Base-by-base conservation (phyloP, 2,329 filamentous ascomycete genomes). In the Talaromyces sp. region DNA sequence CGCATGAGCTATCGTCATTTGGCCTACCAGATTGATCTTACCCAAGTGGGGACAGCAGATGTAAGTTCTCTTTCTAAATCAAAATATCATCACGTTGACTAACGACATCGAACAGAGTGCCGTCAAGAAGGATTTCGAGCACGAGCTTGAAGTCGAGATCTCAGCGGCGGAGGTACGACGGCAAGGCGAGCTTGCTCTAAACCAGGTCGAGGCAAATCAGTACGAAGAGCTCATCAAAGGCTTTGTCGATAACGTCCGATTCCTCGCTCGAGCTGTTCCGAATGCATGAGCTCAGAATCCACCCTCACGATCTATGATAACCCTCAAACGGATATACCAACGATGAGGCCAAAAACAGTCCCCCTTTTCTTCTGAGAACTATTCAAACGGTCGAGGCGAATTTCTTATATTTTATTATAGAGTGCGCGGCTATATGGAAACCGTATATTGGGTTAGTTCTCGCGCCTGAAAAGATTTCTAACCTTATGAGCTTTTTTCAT, bases 1-100 rank as follows among this genome's bases (percentile, higher is more conserved):
- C 87, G 95, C 19, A 82, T 99, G 75, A 96, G 91, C 74, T 99
- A 99, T 79, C 89, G 85, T 10, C 96, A 98, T 75, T 85, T 93
- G 47, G 88, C 87, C 63, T 97, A 96, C 75, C 91, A 95, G 75
- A 86, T 99, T 70, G 95, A 99, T 78, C 82, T 99, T 60, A 99
- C 95, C 0, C 93, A 97, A 76, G 95, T 99, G 49, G 90, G 88
- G 11, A 84, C 75, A 53, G 73, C 78, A 38, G 81, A 85, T 67
- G 79, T 81, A 68, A 74, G 78, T 73, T 22, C n/a, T n/a, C n/a
- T 25, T 8, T 19, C 25, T 22, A 2, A 17, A 8, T 0, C 10
- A 34, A n/a, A 17, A 29, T n/a, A 59, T 54, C n/a, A n/a, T 31
- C 19, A 25, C 19, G n/a, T 8, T 65, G 19, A 53, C 59, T 49